Conservation (phyloP, 2,329 filamentous ascomycete genomes). For the Pseudopyricularia javanii region DNA sequence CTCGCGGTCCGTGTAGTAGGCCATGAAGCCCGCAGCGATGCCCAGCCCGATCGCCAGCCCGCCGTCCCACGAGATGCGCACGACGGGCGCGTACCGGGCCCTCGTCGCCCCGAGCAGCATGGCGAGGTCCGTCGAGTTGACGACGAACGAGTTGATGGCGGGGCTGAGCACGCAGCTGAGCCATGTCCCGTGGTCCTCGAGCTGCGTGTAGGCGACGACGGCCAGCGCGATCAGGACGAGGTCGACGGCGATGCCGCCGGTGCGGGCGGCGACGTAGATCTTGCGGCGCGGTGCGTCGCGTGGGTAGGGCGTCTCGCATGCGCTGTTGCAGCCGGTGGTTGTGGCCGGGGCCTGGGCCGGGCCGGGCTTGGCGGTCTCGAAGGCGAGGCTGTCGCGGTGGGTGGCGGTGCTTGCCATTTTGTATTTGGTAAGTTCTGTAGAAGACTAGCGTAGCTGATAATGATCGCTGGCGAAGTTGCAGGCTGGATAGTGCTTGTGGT, state of each 20-base stretch:
- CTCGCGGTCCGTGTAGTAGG: background rate
- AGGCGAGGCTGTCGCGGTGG: background rate
- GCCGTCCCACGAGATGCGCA: constrained; percentile 1
- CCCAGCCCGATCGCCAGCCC: background rate
- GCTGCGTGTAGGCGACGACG: background rate
- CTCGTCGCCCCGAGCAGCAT: background rate
- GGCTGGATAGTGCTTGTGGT: too few species aligned
- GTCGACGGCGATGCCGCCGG: background rate
- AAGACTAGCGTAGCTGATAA: too few species aligned
- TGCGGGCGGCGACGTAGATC: background rate
- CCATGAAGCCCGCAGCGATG: background rate
- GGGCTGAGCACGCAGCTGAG: constrained; percentile 1
- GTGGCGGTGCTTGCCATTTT: background rate
- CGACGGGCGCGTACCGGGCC: background rate
- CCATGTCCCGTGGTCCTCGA: background rate
- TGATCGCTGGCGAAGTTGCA: background rate
- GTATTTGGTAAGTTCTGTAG: background rate
- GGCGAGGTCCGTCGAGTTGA: background rate
- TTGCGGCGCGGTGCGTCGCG: background rate
- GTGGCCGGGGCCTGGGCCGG: background rate
- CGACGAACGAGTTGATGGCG: background rate
- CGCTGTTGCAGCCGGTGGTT: background rate
- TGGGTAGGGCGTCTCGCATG: background rate
- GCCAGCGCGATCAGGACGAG: background rate
- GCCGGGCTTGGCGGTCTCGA: background rate